Base-by-base conservation (phyloP, 257 asterid genomes). In the Lycium ferocissimum region DNA sequence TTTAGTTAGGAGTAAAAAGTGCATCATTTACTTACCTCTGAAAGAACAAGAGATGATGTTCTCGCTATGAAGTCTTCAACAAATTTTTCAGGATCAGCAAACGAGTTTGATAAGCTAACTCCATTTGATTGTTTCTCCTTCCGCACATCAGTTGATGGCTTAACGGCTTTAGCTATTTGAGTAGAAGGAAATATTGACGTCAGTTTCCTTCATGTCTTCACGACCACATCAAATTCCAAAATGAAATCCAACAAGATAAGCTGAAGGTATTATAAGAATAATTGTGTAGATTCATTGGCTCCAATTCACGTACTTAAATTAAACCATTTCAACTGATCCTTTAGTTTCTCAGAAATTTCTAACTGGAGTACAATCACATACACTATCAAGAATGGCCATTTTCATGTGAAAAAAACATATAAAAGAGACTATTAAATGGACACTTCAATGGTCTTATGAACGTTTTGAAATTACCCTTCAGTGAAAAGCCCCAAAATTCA, bases 51-150 rank as follows among this genome's bases (percentile, higher is more conserved):
- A 80, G 94, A 85, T 83, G 89, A 86, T 0, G 90, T 91, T 88
- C 88, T 93, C 67, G 89, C 92, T 88, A 93, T 80, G 65, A 93
- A 87, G 78, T 93, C 93, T 71, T 90, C 88, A n/a, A 93, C 92
- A 88, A 90, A 88, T 90, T 91, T 92, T 71, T 90, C 92, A 45
- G 97, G 88, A 86, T 92, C 94, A 5, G 94, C 94, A 85, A 82
- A 92, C 43, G 91, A 81, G 83, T 79, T 80, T 7, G 92, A 59
- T 43, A 10, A 17, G 86, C 83, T 82, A 69, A 72, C 89, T 43
- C 86, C 85, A 53, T 73, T 85, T 17, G 86, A 45, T 54, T 89
- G 67, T 86, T 92, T 92, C 91, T 83, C 92, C 87, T 89, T 91
- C 62, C 78, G 57, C n/a, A 88, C 84, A 85, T 89, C 91, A 70